Conservation (phyloP, 805 yeast genomes). For the Zygosaccharomyces lentus region DNA sequence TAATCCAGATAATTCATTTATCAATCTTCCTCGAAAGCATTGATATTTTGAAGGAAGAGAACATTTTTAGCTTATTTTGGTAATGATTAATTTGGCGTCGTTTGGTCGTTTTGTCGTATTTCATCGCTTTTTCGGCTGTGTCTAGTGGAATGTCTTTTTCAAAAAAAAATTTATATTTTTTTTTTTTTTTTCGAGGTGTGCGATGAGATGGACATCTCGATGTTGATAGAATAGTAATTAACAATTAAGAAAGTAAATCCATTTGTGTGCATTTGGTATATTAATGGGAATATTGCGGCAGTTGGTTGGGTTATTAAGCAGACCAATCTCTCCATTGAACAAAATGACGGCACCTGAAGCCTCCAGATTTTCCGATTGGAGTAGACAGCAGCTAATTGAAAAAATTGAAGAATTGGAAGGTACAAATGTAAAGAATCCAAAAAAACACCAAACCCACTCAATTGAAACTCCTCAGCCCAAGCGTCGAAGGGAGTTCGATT, state of each 20-base stretch:
- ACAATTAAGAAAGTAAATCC: neutral
- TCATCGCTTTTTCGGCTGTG: neutral
- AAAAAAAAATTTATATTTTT: neutral
- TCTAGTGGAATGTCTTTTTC: neutral
- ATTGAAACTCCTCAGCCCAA: slow-evolving; percentile 21
- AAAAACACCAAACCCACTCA: neutral
- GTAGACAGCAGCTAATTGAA: slow-evolving; percentile 57
- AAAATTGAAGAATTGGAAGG: slow-evolving; percentile 55
- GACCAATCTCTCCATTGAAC: neutral
- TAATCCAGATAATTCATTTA: neutral
- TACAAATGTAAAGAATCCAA: neutral
- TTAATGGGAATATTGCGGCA: slow-evolving; percentile 10
- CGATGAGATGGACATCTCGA: slow-evolving; percentile 3
- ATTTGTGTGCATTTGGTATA: neutral
- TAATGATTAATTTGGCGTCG: neutral
- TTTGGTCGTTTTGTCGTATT: neutral
- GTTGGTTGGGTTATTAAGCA: slow-evolving; percentile 1
- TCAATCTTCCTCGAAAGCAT: too few relatives aligned
- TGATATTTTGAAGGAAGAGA: too few relatives aligned
- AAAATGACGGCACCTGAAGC: slow-evolving; percentile 10
- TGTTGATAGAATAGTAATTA: neutral
- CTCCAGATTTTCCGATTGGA: slow-evolving; percentile 54
- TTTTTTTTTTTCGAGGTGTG: neutral
- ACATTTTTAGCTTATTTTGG: too few relatives aligned
- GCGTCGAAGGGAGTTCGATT: slow-evolving; percentile 53